Evolutionary conservation across 805 yeast species (phyloP).

Genomic region (Metschnikowia aberdeeniae): DNA sequence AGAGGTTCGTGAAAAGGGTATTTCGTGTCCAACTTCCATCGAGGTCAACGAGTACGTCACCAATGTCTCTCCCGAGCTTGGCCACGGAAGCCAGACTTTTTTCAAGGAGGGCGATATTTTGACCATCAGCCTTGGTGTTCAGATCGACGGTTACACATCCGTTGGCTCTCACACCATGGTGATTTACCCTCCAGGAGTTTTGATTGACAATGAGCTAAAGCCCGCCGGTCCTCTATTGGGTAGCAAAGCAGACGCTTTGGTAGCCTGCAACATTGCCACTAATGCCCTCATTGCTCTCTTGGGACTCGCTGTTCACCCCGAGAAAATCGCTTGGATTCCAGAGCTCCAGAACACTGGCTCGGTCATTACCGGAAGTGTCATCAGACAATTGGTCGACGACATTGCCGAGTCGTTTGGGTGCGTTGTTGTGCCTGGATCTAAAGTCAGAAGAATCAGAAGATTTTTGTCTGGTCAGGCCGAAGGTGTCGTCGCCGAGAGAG

Average conservation of each 20-base stretch:
- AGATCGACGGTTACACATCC: conserved; percentile 93
- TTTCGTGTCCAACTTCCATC: conserved; percentile 85
- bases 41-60: conserved; percentile 74
- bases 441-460: conserved; percentile 86
- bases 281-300: conserved; percentile 79
- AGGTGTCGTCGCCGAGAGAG: conserved; percentile 86
- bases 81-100: conserved; percentile 42
- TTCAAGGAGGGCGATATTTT: conserved; percentile 79
- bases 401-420: conserved; percentile 83
- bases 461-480: conserved; percentile 95
- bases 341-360: conserved; percentile 20
- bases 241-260: conserved; percentile 78
- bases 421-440: conserved; percentile 86
- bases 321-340: conserved; percentile 46
- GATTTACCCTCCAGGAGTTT: conserved; percentile 63
- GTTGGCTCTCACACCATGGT: conserved; percentile 83
- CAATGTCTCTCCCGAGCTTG: conserved; percentile 86
- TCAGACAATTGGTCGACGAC: conserved; percentile 77
- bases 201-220: conserved; percentile 27
- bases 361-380: conserved; percentile 59
- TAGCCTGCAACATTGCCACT: conserved; percentile 85
- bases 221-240: conserved; percentile 84
- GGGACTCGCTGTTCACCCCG: conserved; percentile 71
- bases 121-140: conserved; percentile 82
- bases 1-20: conserved; percentile 76